Base-by-base conservation (phyloP, 2,329 filamentous ascomycete species). In the Orbilia oligospora region DNA sequence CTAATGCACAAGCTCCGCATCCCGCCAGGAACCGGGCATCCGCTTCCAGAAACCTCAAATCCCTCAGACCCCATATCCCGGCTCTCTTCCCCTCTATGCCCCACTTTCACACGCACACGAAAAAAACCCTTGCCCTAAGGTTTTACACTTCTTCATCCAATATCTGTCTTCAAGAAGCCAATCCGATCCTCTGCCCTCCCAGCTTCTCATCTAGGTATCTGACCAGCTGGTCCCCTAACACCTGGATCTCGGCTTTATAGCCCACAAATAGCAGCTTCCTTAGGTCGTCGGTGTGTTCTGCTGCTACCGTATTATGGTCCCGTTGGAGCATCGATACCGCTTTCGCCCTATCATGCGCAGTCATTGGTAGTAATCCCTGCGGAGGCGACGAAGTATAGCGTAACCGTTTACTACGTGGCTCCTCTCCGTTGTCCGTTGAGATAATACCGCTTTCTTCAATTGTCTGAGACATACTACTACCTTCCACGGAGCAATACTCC, bases 161-260 rank as follows among this genome's bases (percentile, higher is more conserved):
- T 70, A 49, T 70, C 18, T 49, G 51, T 70, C 66, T 48, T 61
- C 49, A 53, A 18, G 49, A 68, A 51, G 53, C 67, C 14, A 46
- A 51, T 36, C 53, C 55, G 30, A 61, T 63, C 24, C 44, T 56
- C 48, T 71, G 56, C 20, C 24, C 33, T 22, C 22, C 49, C 65
- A 79, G 61, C 53, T 79, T 79, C 71, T 75, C 65, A 41, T 64
- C 65, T 63, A 79, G 61, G 66, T 79, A 79, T 67, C 64, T 30
- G 38, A 66, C 56, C 64, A 79, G 36, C 49, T 55, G 61, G 55
- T 75, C 71, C 22, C 76, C 76, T 61, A 79, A 48, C 9, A 79
- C 64, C 30, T 79, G 69, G 46, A 79, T 79, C 70, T 79, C 76
- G 46, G 76, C 76, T 63, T 79, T 79, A n/a, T 79, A 73, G n/a